Percentiles rank a stretch among this genome's conserved stretches.
These are phyloP conservation scores for Pulveroboletus ravenelii DNA, from an alignment of 768 basidiomycete genomes.

Conservation along the genomic window DNA sequence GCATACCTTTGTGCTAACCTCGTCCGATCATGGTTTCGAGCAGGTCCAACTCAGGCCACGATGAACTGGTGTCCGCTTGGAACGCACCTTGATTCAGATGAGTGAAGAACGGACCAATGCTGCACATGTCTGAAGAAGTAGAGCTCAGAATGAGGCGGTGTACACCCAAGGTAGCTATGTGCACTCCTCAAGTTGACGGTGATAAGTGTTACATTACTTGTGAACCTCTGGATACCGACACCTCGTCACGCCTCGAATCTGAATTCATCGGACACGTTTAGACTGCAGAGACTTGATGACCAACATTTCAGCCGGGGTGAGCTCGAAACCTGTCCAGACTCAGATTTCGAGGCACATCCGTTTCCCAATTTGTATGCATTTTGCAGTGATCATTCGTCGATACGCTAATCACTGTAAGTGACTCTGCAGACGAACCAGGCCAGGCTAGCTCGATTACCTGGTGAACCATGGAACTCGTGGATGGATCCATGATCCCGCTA, in stretches of 20 bases:
- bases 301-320: not conserved
- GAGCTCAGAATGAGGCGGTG: slow-evolving; percentile 9
- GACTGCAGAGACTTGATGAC: not conserved
- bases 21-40: not conserved
- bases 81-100: not conserved
- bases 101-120: not conserved
- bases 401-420: not conserved
- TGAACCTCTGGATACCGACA: not conserved
- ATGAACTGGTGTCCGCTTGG: not conserved
- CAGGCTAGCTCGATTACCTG: not conserved
- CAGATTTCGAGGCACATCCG: not conserved
- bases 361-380: not conserved
- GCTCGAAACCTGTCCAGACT: not conserved
- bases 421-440: slow-evolving; percentile 2
- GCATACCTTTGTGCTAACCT: not conserved
- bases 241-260: not conserved
- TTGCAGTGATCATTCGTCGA: not conserved
- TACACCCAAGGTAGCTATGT: not conserved
- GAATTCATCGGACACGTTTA: not conserved
- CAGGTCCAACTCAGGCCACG: not conserved
- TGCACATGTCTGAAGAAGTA: slow-evolving; percentile 1
- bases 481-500: slow-evolving; percentile 8
- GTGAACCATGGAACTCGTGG: slow-evolving; percentile 2
- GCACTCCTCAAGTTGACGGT: not conserved
- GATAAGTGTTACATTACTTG: not conserved